phyloP scores from a whole-genome alignment of 805 yeast genomes.

The Nakazawaea peltata region DNA sequence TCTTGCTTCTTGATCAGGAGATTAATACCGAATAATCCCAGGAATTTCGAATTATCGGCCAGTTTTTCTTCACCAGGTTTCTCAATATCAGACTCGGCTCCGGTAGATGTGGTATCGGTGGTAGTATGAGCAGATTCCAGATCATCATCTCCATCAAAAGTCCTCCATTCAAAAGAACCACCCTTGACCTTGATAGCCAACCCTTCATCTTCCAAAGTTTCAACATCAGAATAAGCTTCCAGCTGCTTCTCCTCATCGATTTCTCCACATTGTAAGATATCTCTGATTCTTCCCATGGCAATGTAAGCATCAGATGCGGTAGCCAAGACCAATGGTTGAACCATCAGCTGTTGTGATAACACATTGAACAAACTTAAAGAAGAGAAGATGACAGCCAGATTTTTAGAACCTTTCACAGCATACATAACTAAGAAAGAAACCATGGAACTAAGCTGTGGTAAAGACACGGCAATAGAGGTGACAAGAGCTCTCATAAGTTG shows the following conservation, averaged over 20 bases:
- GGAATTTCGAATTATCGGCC: slow-evolving; percentile 12
- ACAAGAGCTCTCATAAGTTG: slow-evolving; percentile 32
- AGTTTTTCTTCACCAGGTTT: neutral
- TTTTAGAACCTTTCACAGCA: slow-evolving; percentile 24
- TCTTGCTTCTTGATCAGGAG: slow-evolving; percentile 24
- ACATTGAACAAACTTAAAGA: slow-evolving; percentile 33
- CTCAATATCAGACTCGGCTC: neutral
- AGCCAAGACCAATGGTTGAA: slow-evolving; percentile 34
- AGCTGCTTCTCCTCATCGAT: slow-evolving; percentile 1
- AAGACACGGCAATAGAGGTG: slow-evolving; percentile 35
- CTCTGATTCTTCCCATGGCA: slow-evolving; percentile 25
- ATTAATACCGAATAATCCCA: slow-evolving; percentile 23
- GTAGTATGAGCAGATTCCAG: neutral
- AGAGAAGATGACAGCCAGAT: slow-evolving; percentile 33
- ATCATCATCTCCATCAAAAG: slow-evolving; percentile 13
- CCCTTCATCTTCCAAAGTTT: slow-evolving; percentile 5
- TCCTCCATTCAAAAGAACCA: slow-evolving; percentile 61
- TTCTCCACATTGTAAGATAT: slow-evolving; percentile 13
- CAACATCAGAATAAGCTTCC: slow-evolving; percentile 1
- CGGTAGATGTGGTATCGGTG: neutral
- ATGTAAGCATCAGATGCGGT: slow-evolving; percentile 36
- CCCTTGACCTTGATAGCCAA: slow-evolving; percentile 37
- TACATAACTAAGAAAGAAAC: slow-evolving; percentile 35
- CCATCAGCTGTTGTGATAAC: slow-evolving; percentile 34
- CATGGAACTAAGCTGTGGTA: slow-evolving; percentile 36